These are phyloP conservation scores for Aspergillus sergii DNA, from an alignment of 2,329 filamentous ascomycete genomes.

Conservation along the genomic window DNA sequence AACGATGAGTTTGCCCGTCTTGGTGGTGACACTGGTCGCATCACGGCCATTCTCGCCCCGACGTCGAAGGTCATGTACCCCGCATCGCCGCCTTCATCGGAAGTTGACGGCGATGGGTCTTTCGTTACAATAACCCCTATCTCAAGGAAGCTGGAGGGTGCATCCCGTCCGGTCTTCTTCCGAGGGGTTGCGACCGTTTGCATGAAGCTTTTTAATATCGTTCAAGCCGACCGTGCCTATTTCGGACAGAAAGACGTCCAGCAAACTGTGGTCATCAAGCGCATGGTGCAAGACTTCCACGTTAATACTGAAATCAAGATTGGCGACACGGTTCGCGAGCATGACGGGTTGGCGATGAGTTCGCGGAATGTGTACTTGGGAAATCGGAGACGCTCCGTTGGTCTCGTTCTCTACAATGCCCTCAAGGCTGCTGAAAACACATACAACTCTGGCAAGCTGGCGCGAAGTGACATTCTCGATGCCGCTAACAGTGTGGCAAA, in stretches of 20 bases:
- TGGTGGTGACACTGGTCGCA: constrained; percentile 58
- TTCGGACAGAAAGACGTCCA: constrained; percentile 99
- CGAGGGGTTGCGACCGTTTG: constrained; percentile 94
- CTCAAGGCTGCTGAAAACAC: constrained; percentile 70
- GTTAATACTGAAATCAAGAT: constrained; percentile 75
- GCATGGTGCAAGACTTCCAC: constrained; percentile 86
- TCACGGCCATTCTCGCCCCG: constrained; percentile 85
- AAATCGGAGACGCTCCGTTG: constrained; percentile 68
- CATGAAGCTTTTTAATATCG: constrained; percentile 89
- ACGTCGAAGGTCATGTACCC: constrained; percentile 86
- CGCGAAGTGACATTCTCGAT: constrained; percentile 69
- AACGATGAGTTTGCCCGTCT: constrained; percentile 72
- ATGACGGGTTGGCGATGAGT: constrained; percentile 84
- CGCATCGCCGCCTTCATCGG: constrained; percentile 70
- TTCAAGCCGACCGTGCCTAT: constrained; percentile 76
- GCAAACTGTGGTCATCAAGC: constrained; percentile 86
- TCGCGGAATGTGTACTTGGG: constrained; percentile 94
- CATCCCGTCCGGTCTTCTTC: constrained; percentile 89
- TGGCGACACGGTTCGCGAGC: constrained; percentile 72
- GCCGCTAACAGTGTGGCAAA: constrained; percentile 66
- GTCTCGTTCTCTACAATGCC: constrained; percentile 70
- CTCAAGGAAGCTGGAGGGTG: constrained; percentile 78
- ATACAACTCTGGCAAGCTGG: constrained; percentile 59
- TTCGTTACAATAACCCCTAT: constrained; percentile 92
- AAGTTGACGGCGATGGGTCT: constrained; percentile 75